Evolutionary conservation across 768 basidiomycete genomes (phyloP), one percentile per base, ranked within the genome.

Genomic region (Hygrocybe coccinea): DNA sequence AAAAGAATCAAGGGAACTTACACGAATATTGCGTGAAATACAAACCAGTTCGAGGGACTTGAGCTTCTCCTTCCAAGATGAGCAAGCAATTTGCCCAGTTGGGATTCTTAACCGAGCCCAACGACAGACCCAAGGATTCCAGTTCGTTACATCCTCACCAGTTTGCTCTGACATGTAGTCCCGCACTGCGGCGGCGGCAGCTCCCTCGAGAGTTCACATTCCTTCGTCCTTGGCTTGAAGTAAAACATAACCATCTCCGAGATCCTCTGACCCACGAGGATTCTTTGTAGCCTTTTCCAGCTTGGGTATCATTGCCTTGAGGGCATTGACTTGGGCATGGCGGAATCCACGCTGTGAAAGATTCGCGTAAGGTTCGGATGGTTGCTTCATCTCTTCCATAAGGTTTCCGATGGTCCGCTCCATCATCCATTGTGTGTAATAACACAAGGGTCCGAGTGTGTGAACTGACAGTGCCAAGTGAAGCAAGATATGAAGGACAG

Each of bases 91-190:
- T 50, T 66, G 65, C 15, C 68, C 63, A 56, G 57, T 67, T 12
- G 62, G 66, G 37, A 67, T 57, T 24, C 25, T 50, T 3, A 68
- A 54, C 5, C 54, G 57, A 1, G 60, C 67, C 65, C 65, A 69
- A 17, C 52, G 39, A 46, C 15, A 29, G 8, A 57, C 45, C 15
- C 15, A n/a, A 21, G 49, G 49, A 39, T 19, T 15, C 38, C 19
- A 41, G 15, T 19, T 19, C 14, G 5, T 25, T 10, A 15, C 14
- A 15, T 25, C 14, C 25, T 9, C 9, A 25, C 11, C 33, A 12
- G 21, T n/a, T 25, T 15, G 17, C 7, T 21, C 48, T 15, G 9
- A 10, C 14, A 24, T 11, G 10, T 49, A 22, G 21, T 24, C 7
- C 5, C 15, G 34, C 19, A 19, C 12, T 17, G 51, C 15, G 2